Evolutionary conservation across 2,329 filamentous ascomycete species (phyloP).

Genomic region (Ophiostoma piceae): DNA sequence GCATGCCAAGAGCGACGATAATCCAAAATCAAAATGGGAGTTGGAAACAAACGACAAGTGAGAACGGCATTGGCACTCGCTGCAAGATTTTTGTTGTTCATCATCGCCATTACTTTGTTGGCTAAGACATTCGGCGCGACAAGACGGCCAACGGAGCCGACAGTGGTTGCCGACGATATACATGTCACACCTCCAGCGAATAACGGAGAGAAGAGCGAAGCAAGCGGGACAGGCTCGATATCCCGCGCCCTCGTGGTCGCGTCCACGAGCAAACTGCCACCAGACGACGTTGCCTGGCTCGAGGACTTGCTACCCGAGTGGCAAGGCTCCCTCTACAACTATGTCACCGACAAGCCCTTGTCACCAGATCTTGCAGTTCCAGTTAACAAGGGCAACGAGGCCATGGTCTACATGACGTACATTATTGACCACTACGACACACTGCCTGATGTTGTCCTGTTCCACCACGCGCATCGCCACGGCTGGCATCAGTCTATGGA

Average conservation of each 20-base stretch:
- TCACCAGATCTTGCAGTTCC: slow-evolving; percentile 28
- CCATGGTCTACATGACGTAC: slow-evolving; percentile 58
- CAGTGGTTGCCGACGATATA: too few species aligned
- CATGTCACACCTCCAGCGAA: too few species aligned
- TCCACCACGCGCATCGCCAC: slow-evolving; percentile 51
- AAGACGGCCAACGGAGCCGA: too few species aligned
- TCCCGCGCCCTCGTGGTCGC: neutral
- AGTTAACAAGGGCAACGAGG: slow-evolving; percentile 47
- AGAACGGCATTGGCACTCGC: neutral
- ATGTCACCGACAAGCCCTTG: neutral
- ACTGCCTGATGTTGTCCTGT: slow-evolving; percentile 54
- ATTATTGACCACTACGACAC: slow-evolving; percentile 57
- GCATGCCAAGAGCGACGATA: neutral
- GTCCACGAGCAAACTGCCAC: neutral
- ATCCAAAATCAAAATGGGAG: neutral
- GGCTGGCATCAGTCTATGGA: slow-evolving; percentile 57
- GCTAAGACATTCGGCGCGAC: neutral
- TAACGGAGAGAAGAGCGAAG: neutral
- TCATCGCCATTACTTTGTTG: neutral
- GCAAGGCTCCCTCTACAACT: neutral
- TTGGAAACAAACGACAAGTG: neutral
- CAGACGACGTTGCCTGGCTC: neutral
- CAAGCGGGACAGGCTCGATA: neutral
- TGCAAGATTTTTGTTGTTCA: neutral
- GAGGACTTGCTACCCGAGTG: neutral